Conservation (phyloP, 768 basidiomycete genomes). For the Termitomyces bulborhizus region DNA sequence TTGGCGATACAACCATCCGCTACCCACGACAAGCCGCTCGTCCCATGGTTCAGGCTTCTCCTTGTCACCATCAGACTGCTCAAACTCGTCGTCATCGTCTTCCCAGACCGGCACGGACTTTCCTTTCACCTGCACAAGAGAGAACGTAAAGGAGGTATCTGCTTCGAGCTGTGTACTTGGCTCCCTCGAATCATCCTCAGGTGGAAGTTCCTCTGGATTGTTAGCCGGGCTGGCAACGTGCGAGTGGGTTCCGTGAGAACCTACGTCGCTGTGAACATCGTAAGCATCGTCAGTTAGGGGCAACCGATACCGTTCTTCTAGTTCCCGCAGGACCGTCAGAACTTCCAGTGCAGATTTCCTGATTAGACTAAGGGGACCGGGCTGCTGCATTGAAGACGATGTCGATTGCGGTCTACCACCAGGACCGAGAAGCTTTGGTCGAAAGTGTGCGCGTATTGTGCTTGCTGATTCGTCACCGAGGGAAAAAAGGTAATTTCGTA, state of each 20-base stretch:
- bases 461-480: constrained; percentile 70
- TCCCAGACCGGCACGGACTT: constrained; percentile 77
- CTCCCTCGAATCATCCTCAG: constrained; percentile 27
- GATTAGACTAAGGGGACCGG: constrained; percentile 63
- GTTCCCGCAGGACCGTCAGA: constrained; percentile 65
- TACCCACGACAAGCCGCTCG: constrained; percentile 70
- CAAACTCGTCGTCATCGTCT: constrained; percentile 50
- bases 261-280: constrained; percentile 71
- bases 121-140: constrained; percentile 64
- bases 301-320: constrained; percentile 76
- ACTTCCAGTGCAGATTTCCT: constrained; percentile 81
- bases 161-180: constrained; percentile 35
- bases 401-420: constrained; percentile 27
- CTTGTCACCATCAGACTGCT: constrained; percentile 26
- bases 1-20: constrained; percentile 77
- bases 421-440: constrained; percentile 39
- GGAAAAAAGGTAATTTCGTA: constrained; percentile 77
- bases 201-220: constrained; percentile 25
- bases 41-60: constrained; percentile 76
- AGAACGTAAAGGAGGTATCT: constrained; percentile 62
- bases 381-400: constrained; percentile 25
- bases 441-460: constrained; percentile 51
- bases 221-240: constrained; percentile 37
- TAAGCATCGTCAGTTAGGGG: constrained; percentile 80
- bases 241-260: constrained; percentile 32